Evolutionary conservation across 2,329 filamentous ascomycete species (phyloP).

Genomic region (Xylaria sp.): DNA sequence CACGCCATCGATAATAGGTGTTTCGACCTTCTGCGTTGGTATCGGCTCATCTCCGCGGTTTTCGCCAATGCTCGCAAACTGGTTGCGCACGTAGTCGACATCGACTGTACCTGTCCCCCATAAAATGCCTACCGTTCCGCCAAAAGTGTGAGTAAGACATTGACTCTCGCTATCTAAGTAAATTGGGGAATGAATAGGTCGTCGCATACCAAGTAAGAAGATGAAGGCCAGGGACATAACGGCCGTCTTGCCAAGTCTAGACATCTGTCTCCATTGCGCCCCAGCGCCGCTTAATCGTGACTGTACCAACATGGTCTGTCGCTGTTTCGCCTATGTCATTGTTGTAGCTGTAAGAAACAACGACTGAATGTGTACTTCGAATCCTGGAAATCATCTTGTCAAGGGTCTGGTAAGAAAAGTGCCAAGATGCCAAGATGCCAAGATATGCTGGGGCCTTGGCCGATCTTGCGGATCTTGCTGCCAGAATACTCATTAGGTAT

Average conservation of each 20-base stretch:
- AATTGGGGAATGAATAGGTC: background rate
- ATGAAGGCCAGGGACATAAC: slow-evolving; percentile 7
- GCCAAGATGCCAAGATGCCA: slow-evolving; percentile 10
- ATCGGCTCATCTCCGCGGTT: slow-evolving; percentile 21
- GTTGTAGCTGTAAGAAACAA: background rate
- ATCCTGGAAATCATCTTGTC: background rate
- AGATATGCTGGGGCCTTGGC: background rate
- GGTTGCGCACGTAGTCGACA: slow-evolving; percentile 27
- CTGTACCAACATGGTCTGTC: slow-evolving; percentile 17
- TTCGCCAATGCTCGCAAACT: slow-evolving; percentile 6
- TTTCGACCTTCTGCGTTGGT: slow-evolving; percentile 9
- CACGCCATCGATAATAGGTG: slow-evolving; percentile 28
- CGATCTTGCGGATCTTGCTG: background rate
- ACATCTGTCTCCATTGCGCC: slow-evolving; percentile 24
- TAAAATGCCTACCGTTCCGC: slow-evolving; percentile 14
- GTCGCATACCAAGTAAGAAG: slow-evolving; percentile 25
- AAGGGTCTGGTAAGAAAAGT: background rate
- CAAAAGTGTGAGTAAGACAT: slow-evolving; percentile 3
- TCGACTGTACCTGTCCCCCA: slow-evolving; percentile 29
- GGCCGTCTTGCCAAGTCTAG: slow-evolving; percentile 16
- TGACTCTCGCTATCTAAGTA: background rate
- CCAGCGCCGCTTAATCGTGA: slow-evolving; percentile 20
- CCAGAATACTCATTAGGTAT: too few species aligned
- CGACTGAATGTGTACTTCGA: too few species aligned
- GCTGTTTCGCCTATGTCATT: background rate